A percentile compares a stretch with the other conserved stretches of the same genome.
Evolutionary conservation across 805 yeast genomes (phyloP).

Genomic region (Sugiyamaella lignohabitans): DNA sequence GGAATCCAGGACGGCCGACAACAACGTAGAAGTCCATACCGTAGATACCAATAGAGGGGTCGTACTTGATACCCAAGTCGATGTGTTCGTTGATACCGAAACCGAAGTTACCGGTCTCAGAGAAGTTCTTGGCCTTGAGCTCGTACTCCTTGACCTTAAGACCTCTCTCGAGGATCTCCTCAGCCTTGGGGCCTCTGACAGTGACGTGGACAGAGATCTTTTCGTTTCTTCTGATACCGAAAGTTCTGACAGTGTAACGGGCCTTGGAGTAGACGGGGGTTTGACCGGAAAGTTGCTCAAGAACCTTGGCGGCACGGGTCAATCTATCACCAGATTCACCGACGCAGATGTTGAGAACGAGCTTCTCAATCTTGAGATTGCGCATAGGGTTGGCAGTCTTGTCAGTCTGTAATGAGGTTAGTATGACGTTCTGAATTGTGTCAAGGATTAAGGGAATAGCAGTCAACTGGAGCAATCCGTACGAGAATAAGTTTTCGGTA

Average conservation of each 20-base stretch:
- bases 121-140: slow-evolving; percentile 89
- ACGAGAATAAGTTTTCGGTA: too few relatives aligned
- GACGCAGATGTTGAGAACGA: slow-evolving; percentile 99
- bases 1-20: slow-evolving; percentile 98
- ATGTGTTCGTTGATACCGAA: slow-evolving; percentile 99
- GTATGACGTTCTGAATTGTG: too few relatives aligned
- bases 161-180: slow-evolving; percentile 99
- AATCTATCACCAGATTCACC: slow-evolving; percentile 99
- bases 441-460: too few relatives aligned
- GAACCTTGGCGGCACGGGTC: slow-evolving; percentile 99
- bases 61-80: slow-evolving; percentile 99
- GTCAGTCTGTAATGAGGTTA: slow-evolving; percentile 27
- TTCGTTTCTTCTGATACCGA: slow-evolving; percentile 99
- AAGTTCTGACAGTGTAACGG: slow-evolving; percentile 99
- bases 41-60: slow-evolving; percentile 98
- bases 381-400: slow-evolving; percentile 78
- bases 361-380: slow-evolving; percentile 97
- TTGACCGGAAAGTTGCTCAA: slow-evolving; percentile 99
- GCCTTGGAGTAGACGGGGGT: slow-evolving; percentile 99
- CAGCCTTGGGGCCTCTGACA: slow-evolving; percentile 99
- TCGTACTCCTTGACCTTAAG: slow-evolving; percentile 99
- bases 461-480: too few relatives aligned
- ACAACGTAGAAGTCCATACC: slow-evolving; percentile 99
- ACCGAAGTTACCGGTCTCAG: slow-evolving; percentile 99
- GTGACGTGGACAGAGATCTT: slow-evolving; percentile 99